These are phyloP conservation scores for Fusarium acutatum DNA, from an alignment of 2,329 filamentous ascomycete species.

Conservation along the genomic window DNA sequence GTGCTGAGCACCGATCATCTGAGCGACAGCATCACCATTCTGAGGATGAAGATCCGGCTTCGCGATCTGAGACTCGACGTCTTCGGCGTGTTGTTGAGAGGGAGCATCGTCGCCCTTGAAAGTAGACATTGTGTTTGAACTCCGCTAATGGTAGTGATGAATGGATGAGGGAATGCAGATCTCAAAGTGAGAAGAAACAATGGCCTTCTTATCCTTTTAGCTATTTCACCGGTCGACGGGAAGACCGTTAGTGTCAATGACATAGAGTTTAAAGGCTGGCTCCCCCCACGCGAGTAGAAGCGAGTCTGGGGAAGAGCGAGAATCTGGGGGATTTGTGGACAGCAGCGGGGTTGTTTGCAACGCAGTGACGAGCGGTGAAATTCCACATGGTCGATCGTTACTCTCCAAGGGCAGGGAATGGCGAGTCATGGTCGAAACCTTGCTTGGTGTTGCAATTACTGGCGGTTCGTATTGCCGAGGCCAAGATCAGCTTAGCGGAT, in stretches of 20 bases:
- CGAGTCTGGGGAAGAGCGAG: conserved; percentile 3
- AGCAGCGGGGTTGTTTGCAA: neutral
- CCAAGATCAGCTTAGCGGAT: neutral
- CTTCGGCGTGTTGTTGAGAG: conserved; percentile 8
- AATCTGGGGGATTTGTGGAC: neutral
- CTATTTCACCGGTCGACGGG: neutral
- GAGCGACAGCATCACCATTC: conserved; percentile 13
- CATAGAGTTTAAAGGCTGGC: neutral
- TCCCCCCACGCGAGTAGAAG: neutral
- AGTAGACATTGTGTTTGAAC: neutral
- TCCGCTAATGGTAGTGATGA: neutral
- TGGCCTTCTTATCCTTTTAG: neutral
- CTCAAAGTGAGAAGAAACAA: neutral
- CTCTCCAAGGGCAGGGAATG: neutral
- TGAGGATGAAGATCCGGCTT: neutral
- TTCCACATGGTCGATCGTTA: neutral
- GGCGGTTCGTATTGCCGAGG: neutral
- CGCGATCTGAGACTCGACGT: conserved; percentile 3
- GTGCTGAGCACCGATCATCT: conserved; percentile 26
- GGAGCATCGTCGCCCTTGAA: conserved; percentile 5
- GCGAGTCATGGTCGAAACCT: neutral
- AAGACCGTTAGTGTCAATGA: neutral
- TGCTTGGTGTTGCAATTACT: neutral
- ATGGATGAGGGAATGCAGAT: neutral
- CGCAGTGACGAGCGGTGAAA: neutral